Conservation (phyloP, 441 rosid genomes). For the Mallotus japonicus region DNA sequence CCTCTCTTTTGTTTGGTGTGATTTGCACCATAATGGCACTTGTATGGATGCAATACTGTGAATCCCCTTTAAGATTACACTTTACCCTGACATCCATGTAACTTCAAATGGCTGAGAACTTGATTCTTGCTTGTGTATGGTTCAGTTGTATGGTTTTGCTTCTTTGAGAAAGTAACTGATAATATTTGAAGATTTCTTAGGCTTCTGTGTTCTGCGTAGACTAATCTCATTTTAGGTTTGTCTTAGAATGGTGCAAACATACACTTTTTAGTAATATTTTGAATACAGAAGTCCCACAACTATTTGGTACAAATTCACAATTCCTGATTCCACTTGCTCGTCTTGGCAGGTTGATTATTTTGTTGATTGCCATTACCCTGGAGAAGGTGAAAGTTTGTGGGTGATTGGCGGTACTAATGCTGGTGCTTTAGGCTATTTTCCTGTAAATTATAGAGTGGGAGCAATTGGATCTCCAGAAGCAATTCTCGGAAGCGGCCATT, state of each 20-base stretch:
- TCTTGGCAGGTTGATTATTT: constrained; percentile 80
- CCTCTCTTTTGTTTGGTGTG: neutral
- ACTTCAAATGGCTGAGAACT: neutral
- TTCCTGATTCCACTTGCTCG: neutral
- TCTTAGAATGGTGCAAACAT: no score
- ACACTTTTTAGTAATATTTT: neutral
- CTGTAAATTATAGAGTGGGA: constrained; percentile 48
- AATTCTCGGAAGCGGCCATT: constrained; percentile 79
- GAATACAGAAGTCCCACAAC: neutral
- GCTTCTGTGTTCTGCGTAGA: neutral
- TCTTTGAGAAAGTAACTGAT: neutral
- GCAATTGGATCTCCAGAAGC: constrained; percentile 70
- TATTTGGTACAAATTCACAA: neutral
- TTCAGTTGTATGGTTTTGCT: neutral
- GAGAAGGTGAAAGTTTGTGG: constrained; percentile 70
- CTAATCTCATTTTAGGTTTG: neutral
- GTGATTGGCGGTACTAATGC: constrained; percentile 80
- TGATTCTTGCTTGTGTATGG: neutral
- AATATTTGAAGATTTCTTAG: neutral
- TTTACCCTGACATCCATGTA: neutral
- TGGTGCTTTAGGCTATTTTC: constrained; percentile 82
- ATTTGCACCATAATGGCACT: neutral
- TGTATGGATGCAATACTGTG: neutral
- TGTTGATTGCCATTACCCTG: constrained; percentile 74
- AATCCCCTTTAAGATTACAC: neutral